Percentiles rank a stretch among this genome's conserved stretches.
Conservation (phyloP, 2,329 filamentous ascomycete species). For the Aschersonia sp. region DNA sequence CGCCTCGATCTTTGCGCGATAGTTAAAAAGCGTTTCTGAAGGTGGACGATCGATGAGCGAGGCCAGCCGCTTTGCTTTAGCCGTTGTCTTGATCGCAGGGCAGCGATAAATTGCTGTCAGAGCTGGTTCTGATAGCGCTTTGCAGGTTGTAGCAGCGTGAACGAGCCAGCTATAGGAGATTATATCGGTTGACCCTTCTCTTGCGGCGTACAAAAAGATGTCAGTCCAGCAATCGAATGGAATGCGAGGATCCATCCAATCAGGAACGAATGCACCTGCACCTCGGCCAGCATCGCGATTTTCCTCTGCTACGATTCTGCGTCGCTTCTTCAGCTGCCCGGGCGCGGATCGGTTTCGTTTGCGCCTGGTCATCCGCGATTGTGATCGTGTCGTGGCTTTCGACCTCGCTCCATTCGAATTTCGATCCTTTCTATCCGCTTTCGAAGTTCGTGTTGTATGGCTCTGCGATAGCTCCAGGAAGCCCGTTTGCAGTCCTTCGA, state of each 20-base stretch:
- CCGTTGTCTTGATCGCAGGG: slow-evolving; percentile 42
- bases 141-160: slow-evolving; percentile 46
- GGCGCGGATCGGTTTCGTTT: slow-evolving; percentile 7
- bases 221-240: slow-evolving; percentile 55
- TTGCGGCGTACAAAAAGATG: slow-evolving; percentile 55
- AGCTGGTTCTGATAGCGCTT: slow-evolving; percentile 55
- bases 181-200: slow-evolving; percentile 24
- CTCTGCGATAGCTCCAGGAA: neutral
- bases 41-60: slow-evolving; percentile 39
- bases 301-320: slow-evolving; percentile 1
- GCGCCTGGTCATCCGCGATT: slow-evolving; percentile 2
- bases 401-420: neutral
- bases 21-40: slow-evolving; percentile 39
- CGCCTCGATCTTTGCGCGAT: slow-evolving; percentile 54
- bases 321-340: slow-evolving; percentile 5
- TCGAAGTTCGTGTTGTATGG: neutral
- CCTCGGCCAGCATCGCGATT: slow-evolving; percentile 1
- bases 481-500: neutral
- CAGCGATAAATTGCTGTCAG: slow-evolving; percentile 56
- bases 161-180: slow-evolving; percentile 48
- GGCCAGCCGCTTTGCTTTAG: slow-evolving; percentile 29
- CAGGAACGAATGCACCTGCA: slow-evolving; percentile 23
- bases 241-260: slow-evolving; percentile 39
- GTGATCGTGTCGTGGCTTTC: neutral
- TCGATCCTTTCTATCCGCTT: neutral